Conservation (phyloP, 2,329 filamentous ascomycete species). For the Hypoxylon rubiginosum region DNA sequence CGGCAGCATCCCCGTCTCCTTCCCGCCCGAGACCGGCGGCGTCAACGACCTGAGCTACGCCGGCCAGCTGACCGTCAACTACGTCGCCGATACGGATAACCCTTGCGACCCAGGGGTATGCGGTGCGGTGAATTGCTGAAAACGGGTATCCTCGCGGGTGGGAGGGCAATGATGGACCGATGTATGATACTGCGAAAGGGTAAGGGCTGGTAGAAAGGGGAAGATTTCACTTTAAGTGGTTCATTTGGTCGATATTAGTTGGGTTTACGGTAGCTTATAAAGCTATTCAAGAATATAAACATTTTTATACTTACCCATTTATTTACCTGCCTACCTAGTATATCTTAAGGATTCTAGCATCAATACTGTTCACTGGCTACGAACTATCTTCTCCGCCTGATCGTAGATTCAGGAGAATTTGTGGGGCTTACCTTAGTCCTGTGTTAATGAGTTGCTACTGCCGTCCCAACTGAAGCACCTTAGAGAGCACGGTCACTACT, state of each 20-base stretch:
- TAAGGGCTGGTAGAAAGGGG: background rate
- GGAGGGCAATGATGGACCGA: background rate
- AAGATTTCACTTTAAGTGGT: background rate
- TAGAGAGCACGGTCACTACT: background rate
- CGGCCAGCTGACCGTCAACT: constrained; percentile 3
- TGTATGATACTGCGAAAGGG: background rate
- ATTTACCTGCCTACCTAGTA: too few relatives aligned
- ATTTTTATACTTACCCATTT: too few relatives aligned
- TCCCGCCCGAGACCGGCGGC: background rate
- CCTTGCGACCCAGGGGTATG: constrained; percentile 11
- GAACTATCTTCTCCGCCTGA: too few relatives aligned
- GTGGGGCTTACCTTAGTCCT: too few relatives aligned
- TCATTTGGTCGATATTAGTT: background rate
- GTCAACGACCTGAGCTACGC: background rate
- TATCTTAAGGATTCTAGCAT: too few relatives aligned
- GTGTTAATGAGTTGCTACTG: too few relatives aligned
- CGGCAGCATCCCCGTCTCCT: constrained; percentile 8
- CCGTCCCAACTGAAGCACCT: background rate
- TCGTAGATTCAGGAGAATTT: too few relatives aligned
- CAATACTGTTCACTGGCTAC: too few relatives aligned
- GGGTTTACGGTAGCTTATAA: constrained; percentile 3
- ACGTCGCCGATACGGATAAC: constrained; percentile 14
- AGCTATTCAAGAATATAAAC: too few relatives aligned
- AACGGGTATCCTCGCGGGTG: background rate
- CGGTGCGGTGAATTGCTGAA: constrained; percentile 11